Conservation (phyloP, 2,329 filamentous ascomycete genomes). For the Furcasterigmium furcatum region DNA sequence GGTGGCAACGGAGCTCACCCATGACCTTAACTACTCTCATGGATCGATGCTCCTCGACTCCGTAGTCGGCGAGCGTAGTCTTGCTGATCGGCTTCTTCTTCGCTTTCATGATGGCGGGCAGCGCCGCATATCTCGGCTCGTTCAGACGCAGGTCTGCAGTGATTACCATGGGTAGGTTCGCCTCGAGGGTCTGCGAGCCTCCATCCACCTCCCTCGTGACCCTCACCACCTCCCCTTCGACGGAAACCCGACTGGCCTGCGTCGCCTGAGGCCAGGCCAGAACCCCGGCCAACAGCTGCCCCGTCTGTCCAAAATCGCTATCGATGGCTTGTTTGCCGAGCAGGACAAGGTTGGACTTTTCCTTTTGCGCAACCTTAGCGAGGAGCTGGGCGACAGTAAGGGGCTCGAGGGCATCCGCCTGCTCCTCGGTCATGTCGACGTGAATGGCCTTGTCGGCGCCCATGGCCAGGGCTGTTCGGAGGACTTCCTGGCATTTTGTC, state of each 20-base stretch:
- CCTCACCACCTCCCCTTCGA: slow-evolving; percentile 63
- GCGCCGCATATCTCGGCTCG: slow-evolving; percentile 87
- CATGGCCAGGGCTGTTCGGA: slow-evolving; percentile 98
- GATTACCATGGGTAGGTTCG: slow-evolving; percentile 86
- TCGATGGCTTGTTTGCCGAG: slow-evolving; percentile 98
- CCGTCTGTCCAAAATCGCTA: slow-evolving; percentile 92
- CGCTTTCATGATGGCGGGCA: slow-evolving; percentile 99
- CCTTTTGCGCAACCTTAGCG: slow-evolving; percentile 71
- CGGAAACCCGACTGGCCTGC: slow-evolving; percentile 84
- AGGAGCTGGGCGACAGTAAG: slow-evolving; percentile 90
- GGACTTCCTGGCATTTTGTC: slow-evolving; percentile 81
- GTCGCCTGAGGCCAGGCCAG: slow-evolving; percentile 93
- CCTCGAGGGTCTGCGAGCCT: slow-evolving; percentile 83
- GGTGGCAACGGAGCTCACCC: slow-evolving; percentile 47
- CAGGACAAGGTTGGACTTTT: slow-evolving; percentile 88
- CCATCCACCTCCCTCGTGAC: slow-evolving; percentile 94
- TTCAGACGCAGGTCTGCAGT: slow-evolving; percentile 95
- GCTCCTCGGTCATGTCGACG: slow-evolving; percentile 67
- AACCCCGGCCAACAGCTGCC: slow-evolving; percentile 94
- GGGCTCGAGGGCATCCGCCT: slow-evolving; percentile 78
- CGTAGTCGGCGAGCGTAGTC: slow-evolving; percentile 80
- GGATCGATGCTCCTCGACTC: slow-evolving; percentile 68
- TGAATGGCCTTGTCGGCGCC: slow-evolving; percentile 90
- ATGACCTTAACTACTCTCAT: slow-evolving; percentile 89
- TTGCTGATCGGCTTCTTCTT: slow-evolving; percentile 99